Conservation (phyloP, 495 filamentous ascomycete species). For the Aspergillus incahuasiensis region DNA sequence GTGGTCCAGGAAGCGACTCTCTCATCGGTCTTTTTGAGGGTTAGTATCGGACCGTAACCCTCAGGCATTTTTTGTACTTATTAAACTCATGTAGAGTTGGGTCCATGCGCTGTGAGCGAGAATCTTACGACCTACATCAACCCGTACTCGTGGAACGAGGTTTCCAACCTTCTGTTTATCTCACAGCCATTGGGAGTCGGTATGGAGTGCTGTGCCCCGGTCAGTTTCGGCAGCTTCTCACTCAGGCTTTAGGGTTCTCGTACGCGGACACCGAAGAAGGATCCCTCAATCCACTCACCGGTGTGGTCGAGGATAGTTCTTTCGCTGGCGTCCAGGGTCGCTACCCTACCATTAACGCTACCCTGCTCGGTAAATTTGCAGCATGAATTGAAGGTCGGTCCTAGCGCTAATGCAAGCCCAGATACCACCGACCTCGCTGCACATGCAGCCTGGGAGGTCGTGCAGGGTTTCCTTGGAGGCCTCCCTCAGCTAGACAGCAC, state of each 20-base stretch:
- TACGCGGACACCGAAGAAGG: conserved; percentile 41
- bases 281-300: conserved; percentile 43
- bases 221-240: background rate
- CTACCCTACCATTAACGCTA: conserved; percentile 44
- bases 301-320: conserved; percentile 37
- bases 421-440: conserved; percentile 54
- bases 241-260: conserved; percentile 45
- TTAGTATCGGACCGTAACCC: conserved; percentile 20
- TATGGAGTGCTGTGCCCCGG: conserved; percentile 7
- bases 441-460: conserved; percentile 52
- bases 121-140: conserved; percentile 49
- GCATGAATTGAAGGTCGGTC: background rate
- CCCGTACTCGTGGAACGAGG: conserved; percentile 66
- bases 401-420: conserved; percentile 11
- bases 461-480: conserved; percentile 51
- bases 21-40: conserved; percentile 69
- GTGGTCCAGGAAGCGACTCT: conserved; percentile 56
- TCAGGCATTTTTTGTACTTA: conserved; percentile 9
- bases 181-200: conserved; percentile 61
- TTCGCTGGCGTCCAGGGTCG: conserved; percentile 42
- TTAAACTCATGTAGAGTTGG: conserved; percentile 40
- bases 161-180: conserved; percentile 71
- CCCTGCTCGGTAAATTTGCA: conserved; percentile 30
- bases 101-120: conserved; percentile 53
- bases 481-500: conserved; percentile 45